Conservation (phyloP, 2,329 filamentous ascomycete species). For the Penicillium crustosum region DNA sequence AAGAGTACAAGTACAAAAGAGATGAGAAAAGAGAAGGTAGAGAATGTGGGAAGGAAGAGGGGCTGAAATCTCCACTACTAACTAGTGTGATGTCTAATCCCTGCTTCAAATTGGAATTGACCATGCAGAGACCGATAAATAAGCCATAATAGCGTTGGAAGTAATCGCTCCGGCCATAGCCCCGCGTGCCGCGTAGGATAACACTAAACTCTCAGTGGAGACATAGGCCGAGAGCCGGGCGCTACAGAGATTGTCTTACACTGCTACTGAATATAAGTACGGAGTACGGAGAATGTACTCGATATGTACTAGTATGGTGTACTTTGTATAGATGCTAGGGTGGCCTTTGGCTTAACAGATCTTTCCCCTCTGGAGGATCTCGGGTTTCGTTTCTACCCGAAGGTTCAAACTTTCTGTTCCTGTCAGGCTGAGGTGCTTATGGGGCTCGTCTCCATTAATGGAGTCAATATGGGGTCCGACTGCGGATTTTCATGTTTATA, state of each 20-base stretch:
- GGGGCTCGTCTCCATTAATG: not conserved
- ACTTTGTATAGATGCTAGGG: not conserved
- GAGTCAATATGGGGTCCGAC: not conserved
- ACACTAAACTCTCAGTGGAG: conserved; percentile 3
- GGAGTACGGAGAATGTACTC: not conserved
- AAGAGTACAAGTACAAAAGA: conserved; percentile 3
- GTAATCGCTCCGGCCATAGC: conserved; percentile 1
- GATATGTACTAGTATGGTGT: not conserved
- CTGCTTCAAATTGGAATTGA: conserved; percentile 13
- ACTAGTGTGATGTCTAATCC: conserved; percentile 19
- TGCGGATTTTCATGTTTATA: not conserved
- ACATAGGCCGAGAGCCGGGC: not conserved
- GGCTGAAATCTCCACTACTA: conserved; percentile 20
- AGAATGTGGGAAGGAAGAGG: conserved; percentile 16
- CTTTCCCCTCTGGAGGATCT: not conserved
- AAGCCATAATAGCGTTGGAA: not conserved
- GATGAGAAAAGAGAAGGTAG: conserved; percentile 1
- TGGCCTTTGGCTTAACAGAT: not conserved
- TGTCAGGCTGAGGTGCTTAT: not conserved
- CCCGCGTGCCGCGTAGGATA: not conserved
- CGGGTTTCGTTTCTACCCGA: not conserved
- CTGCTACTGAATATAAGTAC: not conserved
- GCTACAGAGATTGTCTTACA: not conserved
- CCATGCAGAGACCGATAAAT: conserved; percentile 4
- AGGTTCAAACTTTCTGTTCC: not conserved